phyloP scores from a whole-genome alignment of 2,329 filamentous ascomycete genomes.

The Xylaria sp. region DNA sequence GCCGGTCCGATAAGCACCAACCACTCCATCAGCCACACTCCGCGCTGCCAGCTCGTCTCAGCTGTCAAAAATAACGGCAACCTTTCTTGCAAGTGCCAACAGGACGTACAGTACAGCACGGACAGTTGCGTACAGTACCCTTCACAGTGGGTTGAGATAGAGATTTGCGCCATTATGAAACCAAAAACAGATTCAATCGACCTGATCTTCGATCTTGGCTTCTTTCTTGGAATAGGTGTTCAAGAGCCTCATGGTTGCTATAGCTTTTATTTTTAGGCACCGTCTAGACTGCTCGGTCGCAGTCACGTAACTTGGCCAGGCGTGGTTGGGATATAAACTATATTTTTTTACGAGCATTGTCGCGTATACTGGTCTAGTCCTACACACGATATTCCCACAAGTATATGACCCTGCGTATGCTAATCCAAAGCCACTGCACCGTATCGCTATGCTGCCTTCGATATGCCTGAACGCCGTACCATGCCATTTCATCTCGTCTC shows the following conservation, averaged over 20 bases:
- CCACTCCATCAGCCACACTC: slow-evolving; percentile 22
- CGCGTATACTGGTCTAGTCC: background rate
- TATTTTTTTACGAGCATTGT: background rate
- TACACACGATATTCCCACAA: slow-evolving; percentile 14
- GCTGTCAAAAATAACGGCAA: no score
- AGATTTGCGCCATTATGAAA: background rate
- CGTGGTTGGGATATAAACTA: background rate
- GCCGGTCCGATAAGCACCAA: slow-evolving; percentile 16
- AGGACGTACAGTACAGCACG: no score
- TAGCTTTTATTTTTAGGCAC: background rate
- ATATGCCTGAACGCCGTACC: slow-evolving; percentile 27
- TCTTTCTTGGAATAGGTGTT: background rate
- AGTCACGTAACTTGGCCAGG: background rate
- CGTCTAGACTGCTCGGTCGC: background rate
- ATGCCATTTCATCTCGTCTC: slow-evolving; percentile 14
- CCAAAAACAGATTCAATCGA: background rate
- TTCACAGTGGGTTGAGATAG: background rate
- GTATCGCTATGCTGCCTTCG: slow-evolving; percentile 24
- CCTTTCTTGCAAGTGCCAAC: no score
- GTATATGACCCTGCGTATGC: slow-evolving; percentile 25
- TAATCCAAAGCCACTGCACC: slow-evolving; percentile 14
- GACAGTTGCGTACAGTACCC: no score
- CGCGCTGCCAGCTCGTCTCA: background rate
- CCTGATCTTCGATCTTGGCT: background rate
- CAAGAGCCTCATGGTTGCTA: background rate